Evolutionary conservation across 2,329 filamentous ascomycete genomes (phyloP).

Genomic region (Verticillium dahliae): DNA sequence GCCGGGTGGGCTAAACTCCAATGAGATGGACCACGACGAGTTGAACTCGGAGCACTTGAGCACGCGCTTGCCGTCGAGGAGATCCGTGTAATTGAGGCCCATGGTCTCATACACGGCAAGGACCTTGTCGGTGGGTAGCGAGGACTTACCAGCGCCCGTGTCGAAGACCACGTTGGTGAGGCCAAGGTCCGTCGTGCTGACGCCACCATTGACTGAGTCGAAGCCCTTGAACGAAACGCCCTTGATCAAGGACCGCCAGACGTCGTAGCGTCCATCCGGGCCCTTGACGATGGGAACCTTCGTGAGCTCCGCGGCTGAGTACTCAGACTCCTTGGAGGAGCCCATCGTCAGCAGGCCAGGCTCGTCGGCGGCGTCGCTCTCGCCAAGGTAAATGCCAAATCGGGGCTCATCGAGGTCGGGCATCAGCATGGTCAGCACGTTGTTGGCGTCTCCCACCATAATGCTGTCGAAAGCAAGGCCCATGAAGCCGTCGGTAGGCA

Average conservation of each 20-base stretch:
- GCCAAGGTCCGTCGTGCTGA: constrained; percentile 2
- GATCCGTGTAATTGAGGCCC: constrained; percentile 26
- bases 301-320: constrained; percentile 10
- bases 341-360: constrained; percentile 23
- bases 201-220: constrained; percentile 2
- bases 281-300: constrained; percentile 11
- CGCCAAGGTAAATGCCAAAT: constrained; percentile 24
- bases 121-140: constrained; percentile 17
- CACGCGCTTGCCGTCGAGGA: constrained; percentile 18
- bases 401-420: constrained; percentile 20
- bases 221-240: constrained; percentile 11
- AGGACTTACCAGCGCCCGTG: constrained; percentile 21
- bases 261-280: constrained; percentile 13
- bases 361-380: constrained; percentile 8
- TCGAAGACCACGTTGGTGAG: constrained; percentile 20
- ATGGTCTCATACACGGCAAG: constrained; percentile 22
- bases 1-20: constrained; percentile 17
- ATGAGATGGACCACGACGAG: constrained; percentile 23
- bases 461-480: constrained; percentile 26
- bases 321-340: constrained; percentile 21
- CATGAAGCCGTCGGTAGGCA: constrained; percentile 26
- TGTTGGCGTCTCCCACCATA: constrained; percentile 18
- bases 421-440: constrained; percentile 25
- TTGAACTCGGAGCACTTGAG: constrained; percentile 29
- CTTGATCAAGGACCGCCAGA: constrained; percentile 21